Conservation (phyloP, 2,329 filamentous ascomycete species). For the Emmonsiellopsis sp. region DNA sequence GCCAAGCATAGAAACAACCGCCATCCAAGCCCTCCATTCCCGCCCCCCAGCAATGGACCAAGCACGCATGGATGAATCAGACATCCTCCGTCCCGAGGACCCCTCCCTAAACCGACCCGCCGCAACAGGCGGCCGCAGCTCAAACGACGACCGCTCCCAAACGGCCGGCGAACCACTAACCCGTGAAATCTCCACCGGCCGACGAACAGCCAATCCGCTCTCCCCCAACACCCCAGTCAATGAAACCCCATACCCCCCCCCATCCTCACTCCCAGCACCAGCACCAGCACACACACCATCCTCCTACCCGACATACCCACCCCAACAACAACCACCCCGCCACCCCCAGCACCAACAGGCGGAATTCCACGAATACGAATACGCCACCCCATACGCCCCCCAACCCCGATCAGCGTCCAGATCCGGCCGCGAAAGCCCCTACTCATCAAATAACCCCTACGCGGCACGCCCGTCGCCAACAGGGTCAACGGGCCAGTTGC, state of each 20-base stretch:
- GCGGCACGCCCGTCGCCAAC: neutral
- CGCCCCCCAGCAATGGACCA: slow-evolving; percentile 24
- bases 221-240: slow-evolving; percentile 4
- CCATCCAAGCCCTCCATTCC: slow-evolving; percentile 24
- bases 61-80: slow-evolving; percentile 19
- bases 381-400: neutral
- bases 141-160: slow-evolving; percentile 7
- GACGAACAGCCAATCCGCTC: slow-evolving; percentile 20
- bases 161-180: slow-evolving; percentile 11
- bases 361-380: slow-evolving; percentile 4
- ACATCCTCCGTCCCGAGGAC: slow-evolving; percentile 19
- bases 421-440: neutral
- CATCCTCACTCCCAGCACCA: slow-evolving; percentile 1
- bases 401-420: neutral
- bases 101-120: slow-evolving; percentile 16
- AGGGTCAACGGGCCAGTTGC: neutral
- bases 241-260: slow-evolving; percentile 4
- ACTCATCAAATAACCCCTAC: slow-evolving; percentile 1
- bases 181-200: slow-evolving; percentile 31
- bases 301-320: neutral
- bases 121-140: slow-evolving; percentile 15
- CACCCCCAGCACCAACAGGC: slow-evolving; percentile 6
- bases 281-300: slow-evolving; percentile 2
- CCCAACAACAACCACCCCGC: slow-evolving; percentile 5
- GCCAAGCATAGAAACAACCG: slow-evolving; percentile 23